Evolutionary conservation across 2,329 filamentous ascomycete genomes (phyloP), one percentile per base, ranked within the genome.

Genomic region (Calonectria hongkongensis): DNA sequence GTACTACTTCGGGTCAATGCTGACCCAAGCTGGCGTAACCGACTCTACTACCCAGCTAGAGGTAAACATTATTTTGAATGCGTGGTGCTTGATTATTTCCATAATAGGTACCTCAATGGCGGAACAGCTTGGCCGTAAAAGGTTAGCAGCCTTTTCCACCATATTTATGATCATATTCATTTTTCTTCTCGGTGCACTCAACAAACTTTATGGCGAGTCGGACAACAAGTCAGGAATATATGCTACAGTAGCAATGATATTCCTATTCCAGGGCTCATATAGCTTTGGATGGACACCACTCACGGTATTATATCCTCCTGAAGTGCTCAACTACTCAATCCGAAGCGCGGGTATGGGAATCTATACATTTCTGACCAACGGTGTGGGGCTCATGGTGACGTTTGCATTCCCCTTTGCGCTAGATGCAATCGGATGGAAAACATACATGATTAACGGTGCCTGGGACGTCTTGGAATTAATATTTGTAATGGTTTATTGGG

Each of bases 11-110:
- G 84, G 85, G 2, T 73, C 78, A 1, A 84, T 86, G 76, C 83
- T 89, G 0, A 80, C 84, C 66, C 86, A 83, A 16, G 87, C 87
- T 2, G 88, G 87, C 2, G 85, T 89, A 45, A 86, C 83, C 2
- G 80, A 86, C 71, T 76, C 81, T 0, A 82, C 81, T 7, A 82
- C 83, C 3, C 88, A 89, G 71, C 81, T 88, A 4, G 81, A 87
- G 72, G 83, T 83, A 47, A 90, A 89, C 50, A 85, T 90, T 41
- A 84, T 89, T 1, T 81, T 90, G n/a, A 89, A 88, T 70, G 85
- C 84, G 2, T 90, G 85, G 84, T 89, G 86, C 67, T 80, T 90
- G 0, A 77, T 81, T 7, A 85, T 83, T 67, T 79, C 83, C 36
- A 76, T 89, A 0, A 47, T 79, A 2, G 88, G 88, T 0, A 88